Base-by-base conservation (phyloP, 2,329 filamentous ascomycete species). In the Thelonectria discophora region DNA sequence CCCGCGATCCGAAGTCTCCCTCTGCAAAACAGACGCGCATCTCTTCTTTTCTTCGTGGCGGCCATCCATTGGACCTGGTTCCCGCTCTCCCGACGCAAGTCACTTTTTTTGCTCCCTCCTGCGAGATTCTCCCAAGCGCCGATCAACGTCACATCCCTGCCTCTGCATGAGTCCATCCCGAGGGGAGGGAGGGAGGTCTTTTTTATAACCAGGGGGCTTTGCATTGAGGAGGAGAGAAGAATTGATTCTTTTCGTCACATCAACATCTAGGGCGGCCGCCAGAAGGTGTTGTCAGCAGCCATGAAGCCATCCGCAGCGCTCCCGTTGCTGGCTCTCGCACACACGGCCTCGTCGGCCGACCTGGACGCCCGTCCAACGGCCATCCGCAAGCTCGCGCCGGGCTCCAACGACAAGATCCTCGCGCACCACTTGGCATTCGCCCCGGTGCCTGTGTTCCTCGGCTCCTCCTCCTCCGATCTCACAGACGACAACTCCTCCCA, bases 341-440 rank as follows among this genome's bases (percentile, higher is more conserved):
- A 73, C 27, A 30, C 27, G n/a, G 67, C 74, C 64, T 58, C 74
- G 2, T 77, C 78, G 32, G 34, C 15, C 3, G 74, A 75, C 27
- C 21, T 4, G 3, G 72, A 72, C 52, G 60, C 62, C 17, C 67
- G 77, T 6, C 90, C 90, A 0, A 83, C 85, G 1, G 90, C 86
- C 1, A 82, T 94, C 56, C 86, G 85, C 72, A 93, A 93, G 73
- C 91, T 94, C 86, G 82, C 86, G 48, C 81, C 82, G 5, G 88
- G 93, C 72, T 84, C 87, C 51, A 86, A 86, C 62, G 89, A 92
- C 73, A 95, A 92, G 82, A 89, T 94, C 73, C 86, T 88, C 67
- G 79, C 88, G 58, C 84, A 91, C 46, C 90, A 92, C 74, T 88
- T 82, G 66, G 82, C 80, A 65, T 86, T 86, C 68, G 67, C 75